A percentile compares a stretch with the other conserved stretches of the same genome.
These are phyloP conservation scores for Acacia pycnantha DNA, from an alignment of 331 rosid genomes.

Conservation along the genomic window DNA sequence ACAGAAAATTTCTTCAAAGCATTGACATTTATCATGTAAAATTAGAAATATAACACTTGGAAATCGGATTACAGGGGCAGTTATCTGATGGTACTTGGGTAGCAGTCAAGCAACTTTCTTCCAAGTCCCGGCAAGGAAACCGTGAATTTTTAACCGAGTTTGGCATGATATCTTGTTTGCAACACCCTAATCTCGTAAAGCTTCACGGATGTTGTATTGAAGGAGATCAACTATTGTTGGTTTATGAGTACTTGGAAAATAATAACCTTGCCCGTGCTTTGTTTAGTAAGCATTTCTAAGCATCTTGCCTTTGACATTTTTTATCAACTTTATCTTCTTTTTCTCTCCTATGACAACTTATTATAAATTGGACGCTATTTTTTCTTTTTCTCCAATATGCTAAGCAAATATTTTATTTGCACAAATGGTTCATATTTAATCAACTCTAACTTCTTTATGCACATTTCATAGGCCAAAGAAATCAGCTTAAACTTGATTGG, in stretches of 20 bases:
- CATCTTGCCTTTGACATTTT: not conserved
- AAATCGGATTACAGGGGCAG: constrained; percentile 52
- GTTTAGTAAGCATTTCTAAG: constrained; percentile 48
- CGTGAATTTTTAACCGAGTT: constrained; percentile 77
- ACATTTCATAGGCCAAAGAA: constrained; percentile 31
- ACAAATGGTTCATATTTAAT: constrained; percentile 2
- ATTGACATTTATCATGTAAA: not conserved
- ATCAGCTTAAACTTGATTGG: constrained; percentile 56
- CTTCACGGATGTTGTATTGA: constrained; percentile 77
- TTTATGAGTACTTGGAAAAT: constrained; percentile 79
- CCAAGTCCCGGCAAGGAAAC: constrained; percentile 70
- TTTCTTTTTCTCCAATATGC: not conserved
- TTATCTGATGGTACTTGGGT: constrained; percentile 61
- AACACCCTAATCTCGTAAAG: constrained; percentile 87
- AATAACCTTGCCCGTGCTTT: constrained; percentile 69
- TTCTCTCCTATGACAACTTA: not conserved
- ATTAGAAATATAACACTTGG: not conserved
- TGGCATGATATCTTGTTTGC: constrained; percentile 70
- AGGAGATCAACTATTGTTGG: constrained; percentile 61
- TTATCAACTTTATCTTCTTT: not conserved
- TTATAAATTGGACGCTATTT: not conserved
- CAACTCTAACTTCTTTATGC: constrained; percentile 2
- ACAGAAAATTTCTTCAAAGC: not conserved
- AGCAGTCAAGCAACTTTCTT: constrained; percentile 75
- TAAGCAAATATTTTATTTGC: not conserved